Evolutionary conservation across 805 yeast genomes (phyloP).

Genomic region (Metschnikowia bowlesiae): DNA sequence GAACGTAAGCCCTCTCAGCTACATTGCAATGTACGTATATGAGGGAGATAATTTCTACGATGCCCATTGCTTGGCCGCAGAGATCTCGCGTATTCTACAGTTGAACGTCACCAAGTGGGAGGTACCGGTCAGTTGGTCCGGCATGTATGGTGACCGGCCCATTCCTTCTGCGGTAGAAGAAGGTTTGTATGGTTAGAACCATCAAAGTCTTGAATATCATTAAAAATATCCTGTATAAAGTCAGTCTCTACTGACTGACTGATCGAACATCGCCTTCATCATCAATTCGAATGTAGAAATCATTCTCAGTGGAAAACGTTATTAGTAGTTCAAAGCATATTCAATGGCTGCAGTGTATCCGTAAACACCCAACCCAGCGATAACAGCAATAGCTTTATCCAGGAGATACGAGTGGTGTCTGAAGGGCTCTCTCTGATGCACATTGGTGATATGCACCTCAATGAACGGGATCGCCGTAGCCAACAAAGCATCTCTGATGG

Average conservation of each 20-base stretch:
- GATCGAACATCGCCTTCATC: background rate
- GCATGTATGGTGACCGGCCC: slow-evolving; percentile 74
- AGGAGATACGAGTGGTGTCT: slow-evolving; percentile 46
- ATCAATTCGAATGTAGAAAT: background rate
- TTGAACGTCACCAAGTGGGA: slow-evolving; percentile 29
- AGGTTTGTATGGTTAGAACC: slow-evolving; percentile 59
- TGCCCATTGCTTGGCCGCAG: slow-evolving; percentile 50
- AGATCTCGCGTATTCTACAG: slow-evolving; percentile 26
- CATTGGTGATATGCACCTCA: slow-evolving; percentile 49
- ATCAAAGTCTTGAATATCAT: background rate
- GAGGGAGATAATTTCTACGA: slow-evolving; percentile 88
- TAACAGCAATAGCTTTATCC: slow-evolving; percentile 46
- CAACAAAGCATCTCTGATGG: slow-evolving; percentile 46
- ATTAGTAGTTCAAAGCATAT: slow-evolving; percentile 35
- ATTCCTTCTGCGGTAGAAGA: slow-evolving; percentile 67
- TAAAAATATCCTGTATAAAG: background rate
- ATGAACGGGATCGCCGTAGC: slow-evolving; percentile 47
- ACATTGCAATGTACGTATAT: slow-evolving; percentile 61
- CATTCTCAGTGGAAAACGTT: background rate
- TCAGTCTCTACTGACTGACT: background rate
- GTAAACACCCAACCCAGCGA: slow-evolving; percentile 39
- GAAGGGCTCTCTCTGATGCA: slow-evolving; percentile 48
- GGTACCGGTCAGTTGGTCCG: slow-evolving; percentile 76
- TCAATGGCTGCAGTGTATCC: slow-evolving; percentile 40
- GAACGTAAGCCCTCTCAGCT: slow-evolving; percentile 23